Percentiles rank a stretch among this genome's conserved stretches.
Evolutionary conservation across 345 rosid species (phyloP).

Genomic region (Garcia nutans): DNA sequence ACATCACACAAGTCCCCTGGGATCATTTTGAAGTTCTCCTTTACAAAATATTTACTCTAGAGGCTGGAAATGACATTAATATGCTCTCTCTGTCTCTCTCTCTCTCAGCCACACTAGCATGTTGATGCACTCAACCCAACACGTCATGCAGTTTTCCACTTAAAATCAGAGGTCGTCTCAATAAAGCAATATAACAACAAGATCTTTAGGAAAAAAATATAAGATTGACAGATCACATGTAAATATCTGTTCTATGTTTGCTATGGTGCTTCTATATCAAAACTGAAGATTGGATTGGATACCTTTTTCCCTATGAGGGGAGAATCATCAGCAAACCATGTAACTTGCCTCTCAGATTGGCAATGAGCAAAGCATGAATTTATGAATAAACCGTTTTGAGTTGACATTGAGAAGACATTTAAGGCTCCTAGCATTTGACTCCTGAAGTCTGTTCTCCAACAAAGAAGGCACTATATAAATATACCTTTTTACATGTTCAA

Average conservation of each 20-base stretch:
- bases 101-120: too few relatives aligned
- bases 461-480: constrained; percentile 14
- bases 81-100: too few relatives aligned
- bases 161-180: not conserved
- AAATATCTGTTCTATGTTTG: not conserved
- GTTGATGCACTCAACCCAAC: too few relatives aligned
- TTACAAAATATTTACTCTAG: too few relatives aligned
- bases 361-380: constrained; percentile 38
- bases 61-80: too few relatives aligned
- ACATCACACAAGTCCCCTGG: too few relatives aligned
- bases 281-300: not conserved
- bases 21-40: too few relatives aligned
- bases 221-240: not conserved
- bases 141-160: not conserved
- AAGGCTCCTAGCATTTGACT: constrained; percentile 28
- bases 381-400: constrained; percentile 30
- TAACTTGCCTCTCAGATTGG: constrained; percentile 34
- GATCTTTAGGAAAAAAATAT: not conserved
- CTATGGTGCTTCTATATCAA: not conserved
- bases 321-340: constrained; percentile 30
- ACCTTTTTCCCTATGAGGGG: constrained; percentile 25
- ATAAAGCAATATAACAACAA: not conserved
- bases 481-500: not conserved
- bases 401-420: constrained; percentile 16
- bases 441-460: constrained; percentile 28